phyloP scores from a whole-genome alignment of 179 eudicot genomes.

The Corrigiola litoralis region DNA sequence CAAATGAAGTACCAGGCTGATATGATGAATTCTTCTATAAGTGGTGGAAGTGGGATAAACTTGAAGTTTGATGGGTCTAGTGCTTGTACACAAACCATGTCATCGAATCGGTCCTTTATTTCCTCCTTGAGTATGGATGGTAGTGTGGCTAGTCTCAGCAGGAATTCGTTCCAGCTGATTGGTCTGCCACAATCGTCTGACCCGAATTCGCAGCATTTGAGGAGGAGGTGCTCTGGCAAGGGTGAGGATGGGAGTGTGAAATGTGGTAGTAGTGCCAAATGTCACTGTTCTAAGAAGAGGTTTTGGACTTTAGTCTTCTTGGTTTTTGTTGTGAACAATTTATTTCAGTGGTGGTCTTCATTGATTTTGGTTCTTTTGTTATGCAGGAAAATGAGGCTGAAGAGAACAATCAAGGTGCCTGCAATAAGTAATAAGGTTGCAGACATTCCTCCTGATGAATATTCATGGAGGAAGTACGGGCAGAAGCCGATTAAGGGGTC shows the following conservation, averaged over 20 bases:
- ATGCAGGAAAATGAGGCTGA: constrained; percentile 53
- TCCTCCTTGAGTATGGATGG: constrained; percentile 62
- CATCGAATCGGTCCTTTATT: constrained; percentile 57
- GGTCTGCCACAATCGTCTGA: constrained; percentile 46
- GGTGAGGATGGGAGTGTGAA: constrained; percentile 55
- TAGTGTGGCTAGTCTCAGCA: constrained; percentile 35
- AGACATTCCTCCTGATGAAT: constrained; percentile 66
- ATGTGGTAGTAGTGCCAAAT: constrained; percentile 50
- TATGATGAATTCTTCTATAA: constrained; percentile 32
- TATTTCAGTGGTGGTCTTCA: not conserved
- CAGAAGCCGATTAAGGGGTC: constrained; percentile 81
- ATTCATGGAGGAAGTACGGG: constrained; percentile 75
- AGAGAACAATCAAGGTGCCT: constrained; percentile 64
- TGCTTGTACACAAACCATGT: constrained; percentile 43
- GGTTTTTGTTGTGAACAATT: not conserved
- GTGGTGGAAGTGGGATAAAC: constrained; percentile 36
- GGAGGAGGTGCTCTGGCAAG: constrained; percentile 45
- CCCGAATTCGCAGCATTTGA: constrained; percentile 40
- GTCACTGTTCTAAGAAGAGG: constrained; percentile 75
- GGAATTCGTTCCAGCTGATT: constrained; percentile 44
- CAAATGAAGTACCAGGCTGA: constrained; percentile 57
- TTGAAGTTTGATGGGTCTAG: constrained; percentile 50
- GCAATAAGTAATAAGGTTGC: constrained; percentile 67
- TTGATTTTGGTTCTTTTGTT: not conserved
- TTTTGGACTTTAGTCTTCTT: constrained; percentile 1